phyloP scores from a whole-genome alignment of 192 early-diverging fungal species.

The Umbelopsis sp. region DNA sequence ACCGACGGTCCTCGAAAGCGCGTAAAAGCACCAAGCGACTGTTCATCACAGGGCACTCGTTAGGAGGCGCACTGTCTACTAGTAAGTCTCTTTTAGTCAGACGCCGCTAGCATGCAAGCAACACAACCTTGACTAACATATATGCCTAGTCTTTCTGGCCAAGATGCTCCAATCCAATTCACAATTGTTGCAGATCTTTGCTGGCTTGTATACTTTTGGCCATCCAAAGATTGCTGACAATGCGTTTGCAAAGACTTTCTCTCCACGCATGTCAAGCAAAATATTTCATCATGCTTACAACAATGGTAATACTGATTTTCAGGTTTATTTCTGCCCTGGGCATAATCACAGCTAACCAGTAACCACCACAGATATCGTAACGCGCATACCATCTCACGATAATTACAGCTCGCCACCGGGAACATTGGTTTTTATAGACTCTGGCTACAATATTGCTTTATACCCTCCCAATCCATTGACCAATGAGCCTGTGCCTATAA shows the following conservation, averaged over 20 bases:
- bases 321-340: neutral
- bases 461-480: constrained; percentile 57
- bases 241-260: constrained; percentile 53
- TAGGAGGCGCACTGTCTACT: constrained; percentile 53
- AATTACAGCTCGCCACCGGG: constrained; percentile 54
- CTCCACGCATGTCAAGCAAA: constrained; percentile 46
- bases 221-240: constrained; percentile 53
- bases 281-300: constrained; percentile 62
- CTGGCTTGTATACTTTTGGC: constrained; percentile 58
- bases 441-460: constrained; percentile 45
- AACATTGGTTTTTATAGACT: constrained; percentile 57
- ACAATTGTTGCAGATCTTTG: constrained; percentile 50
- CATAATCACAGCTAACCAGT: too few species aligned
- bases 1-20: neutral
- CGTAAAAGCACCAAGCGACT: constrained; percentile 45
- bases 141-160: constrained; percentile 47
- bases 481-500: constrained; percentile 49
- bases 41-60: constrained; percentile 56
- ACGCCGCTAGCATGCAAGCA: neutral
- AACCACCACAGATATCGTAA: constrained; percentile 14
- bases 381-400: constrained; percentile 24
- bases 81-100: constrained; percentile 21
- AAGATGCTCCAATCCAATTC: constrained; percentile 56
- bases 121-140: neutral
- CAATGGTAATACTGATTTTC: constrained; percentile 39